A percentile compares a stretch with the other conserved stretches of the same genome.
Conservation (phyloP, 176 grass and related monocot genomes). For the Rhynchospora tenuis region DNA sequence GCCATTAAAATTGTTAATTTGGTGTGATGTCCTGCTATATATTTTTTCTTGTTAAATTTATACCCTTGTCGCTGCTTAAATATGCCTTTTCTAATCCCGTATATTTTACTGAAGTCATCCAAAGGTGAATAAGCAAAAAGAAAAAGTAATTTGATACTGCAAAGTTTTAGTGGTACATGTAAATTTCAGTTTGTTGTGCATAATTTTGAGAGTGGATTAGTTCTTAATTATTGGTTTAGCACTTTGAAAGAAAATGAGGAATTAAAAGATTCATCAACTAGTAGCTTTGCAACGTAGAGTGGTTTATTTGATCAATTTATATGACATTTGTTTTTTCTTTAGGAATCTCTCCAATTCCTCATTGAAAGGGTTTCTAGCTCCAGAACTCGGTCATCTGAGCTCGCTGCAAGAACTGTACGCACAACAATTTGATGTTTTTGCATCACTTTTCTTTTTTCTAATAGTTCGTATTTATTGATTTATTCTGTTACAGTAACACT, state of each 20-base stretch:
- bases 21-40: neutral
- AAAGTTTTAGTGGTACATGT: neutral
- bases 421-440: neutral
- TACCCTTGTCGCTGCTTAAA: neutral
- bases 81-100: neutral
- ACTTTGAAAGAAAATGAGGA: conserved; percentile 5
- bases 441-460: neutral
- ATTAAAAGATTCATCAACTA: conserved; percentile 24
- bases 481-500: neutral
- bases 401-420: conserved; percentile 90
- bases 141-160: neutral
- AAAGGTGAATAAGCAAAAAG: neutral
- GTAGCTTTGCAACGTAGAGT: neutral
- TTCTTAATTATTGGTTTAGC: neutral
- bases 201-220: neutral
- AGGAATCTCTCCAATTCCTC: conserved; percentile 75
- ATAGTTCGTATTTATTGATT: neutral
- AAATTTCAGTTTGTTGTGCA: neutral
- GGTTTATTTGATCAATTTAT: neutral
- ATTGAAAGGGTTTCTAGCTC: conserved; percentile 84
- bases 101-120: neutral
- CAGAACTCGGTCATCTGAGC: conserved; percentile 41
- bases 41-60: neutral
- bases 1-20: neutral
- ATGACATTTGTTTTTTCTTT: conserved; percentile 12